These are phyloP conservation scores for Pleurotus pulmonarius DNA, from an alignment of 768 basidiomycete genomes.

Conservation along the genomic window DNA sequence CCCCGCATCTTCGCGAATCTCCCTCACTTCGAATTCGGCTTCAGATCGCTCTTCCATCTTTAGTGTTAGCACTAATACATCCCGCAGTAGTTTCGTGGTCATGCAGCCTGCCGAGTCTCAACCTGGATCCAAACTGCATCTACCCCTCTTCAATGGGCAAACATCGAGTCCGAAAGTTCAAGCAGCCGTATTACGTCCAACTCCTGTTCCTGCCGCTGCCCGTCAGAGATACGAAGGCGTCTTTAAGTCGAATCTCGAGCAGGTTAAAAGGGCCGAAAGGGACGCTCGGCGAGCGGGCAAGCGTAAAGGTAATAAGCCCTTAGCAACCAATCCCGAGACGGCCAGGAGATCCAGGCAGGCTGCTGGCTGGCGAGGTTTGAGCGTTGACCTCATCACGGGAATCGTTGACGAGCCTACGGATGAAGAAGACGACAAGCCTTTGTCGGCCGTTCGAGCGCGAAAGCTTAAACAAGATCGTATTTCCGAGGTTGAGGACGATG, in stretches of 20 bases:
- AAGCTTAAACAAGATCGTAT: constrained; percentile 14
- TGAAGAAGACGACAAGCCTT: constrained; percentile 7
- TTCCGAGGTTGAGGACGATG: constrained; percentile 26
- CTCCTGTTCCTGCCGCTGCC: constrained; percentile 64
- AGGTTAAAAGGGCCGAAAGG: constrained; percentile 39
- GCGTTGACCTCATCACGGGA: constrained; percentile 60
- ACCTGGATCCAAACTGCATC: constrained; percentile 12
- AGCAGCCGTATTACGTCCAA: constrained; percentile 42
- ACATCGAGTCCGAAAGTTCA: constrained; percentile 23
- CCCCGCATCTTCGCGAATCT: constrained; percentile 20
- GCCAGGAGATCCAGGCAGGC: constrained; percentile 49
- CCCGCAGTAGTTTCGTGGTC: constrained; percentile 26
- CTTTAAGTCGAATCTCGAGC: constrained; percentile 57
- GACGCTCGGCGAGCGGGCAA: constrained; percentile 13
- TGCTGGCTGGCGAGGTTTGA: constrained; percentile 72
- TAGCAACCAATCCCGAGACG: constrained; percentile 29
- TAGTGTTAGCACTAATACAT: constrained; percentile 41
- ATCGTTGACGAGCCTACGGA: constrained; percentile 27
- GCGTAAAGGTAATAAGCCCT: constrained; percentile 26
- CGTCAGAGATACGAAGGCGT: constrained; percentile 64
- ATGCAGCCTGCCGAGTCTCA: constrained; percentile 16
- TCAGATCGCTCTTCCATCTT: constrained; percentile 66
- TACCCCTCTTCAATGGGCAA: constrained; percentile 7
- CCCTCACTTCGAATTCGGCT: constrained; percentile 29
- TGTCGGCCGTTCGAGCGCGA: background rate